Base-by-base conservation (phyloP, 2,329 filamentous ascomycete genomes). In the Epicoccum nigrum region DNA sequence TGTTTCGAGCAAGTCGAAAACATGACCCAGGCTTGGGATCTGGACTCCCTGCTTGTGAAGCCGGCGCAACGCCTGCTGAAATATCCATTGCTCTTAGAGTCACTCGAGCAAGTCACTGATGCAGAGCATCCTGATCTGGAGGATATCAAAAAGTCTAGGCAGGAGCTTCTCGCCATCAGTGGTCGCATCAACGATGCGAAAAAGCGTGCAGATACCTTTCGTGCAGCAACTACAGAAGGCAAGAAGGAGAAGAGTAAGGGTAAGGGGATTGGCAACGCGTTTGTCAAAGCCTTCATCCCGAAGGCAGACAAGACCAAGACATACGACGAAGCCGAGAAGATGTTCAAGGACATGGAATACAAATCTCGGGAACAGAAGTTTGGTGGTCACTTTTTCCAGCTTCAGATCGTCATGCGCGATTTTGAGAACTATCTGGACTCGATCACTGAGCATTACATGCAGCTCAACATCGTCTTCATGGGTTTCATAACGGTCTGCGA, bases 11-110 rank as follows among this genome's bases (percentile, higher is more conserved):
- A 93, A 66, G 92, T 93, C 11, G 89, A 91, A 62, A 94, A 97
- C 69, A 82, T 99, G 57, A 99, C 94, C 0, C 86, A 87, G 20
- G 93, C 94, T 0, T 99, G 94, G 94, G 90, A 96, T 72, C 75
- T 99, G 54, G 92, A 97, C 72, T 96, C 94, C 0, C 80, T 99
- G n/a, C 83, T 99, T 16, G 93, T 99, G 68, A 99, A 99, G 74
- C 94, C 94, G 1, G 92, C 96, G 72, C 94, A 99, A 74, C 86
- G 94, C 39, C 87, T 97, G 56, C 87, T 93, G 27, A 97, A 97
- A 67, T 99, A 97, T 68, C 92, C 92, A 3, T 86, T 96, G 37
- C 79, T 99, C 32, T 84, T 99, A 35, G 85, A 86, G 27, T 86
- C 92, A 49, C 79, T 99, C 9, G 79, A 95, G 19, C 86, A 92